Percentiles rank a stretch among this genome's conserved stretches.
Evolutionary conservation across 1,284 basidiomycete genomes (phyloP).

Genomic region (Mycena citricolor): DNA sequence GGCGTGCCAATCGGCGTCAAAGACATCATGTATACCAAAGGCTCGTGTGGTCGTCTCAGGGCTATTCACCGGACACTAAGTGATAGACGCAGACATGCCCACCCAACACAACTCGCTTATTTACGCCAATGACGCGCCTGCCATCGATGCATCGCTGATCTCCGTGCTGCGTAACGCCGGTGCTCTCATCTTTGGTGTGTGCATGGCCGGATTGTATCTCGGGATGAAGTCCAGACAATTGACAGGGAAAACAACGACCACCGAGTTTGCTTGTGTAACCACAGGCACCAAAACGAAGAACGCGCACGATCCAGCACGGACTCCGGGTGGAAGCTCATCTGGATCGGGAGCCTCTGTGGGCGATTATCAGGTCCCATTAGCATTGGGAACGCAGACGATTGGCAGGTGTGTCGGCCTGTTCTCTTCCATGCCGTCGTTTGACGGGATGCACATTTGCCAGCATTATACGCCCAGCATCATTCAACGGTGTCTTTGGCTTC

Average conservation of each 20-base stretch:
- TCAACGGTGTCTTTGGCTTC: slow-evolving; percentile 21
- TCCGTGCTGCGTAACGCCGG: slow-evolving; percentile 20
- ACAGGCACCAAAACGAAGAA: slow-evolving; percentile 22
- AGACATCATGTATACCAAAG: slow-evolving; percentile 23
- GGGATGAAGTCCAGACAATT: too few relatives aligned
- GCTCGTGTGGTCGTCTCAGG: background rate
- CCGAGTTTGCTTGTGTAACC: slow-evolving; percentile 20
- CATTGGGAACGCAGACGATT: slow-evolving; percentile 23
- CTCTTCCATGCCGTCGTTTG: background rate
- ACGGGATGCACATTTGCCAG: background rate
- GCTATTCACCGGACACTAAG: background rate
- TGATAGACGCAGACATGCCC: slow-evolving; percentile 20
- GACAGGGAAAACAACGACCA: slow-evolving; percentile 23
- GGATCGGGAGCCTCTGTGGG: slow-evolving; percentile 26
- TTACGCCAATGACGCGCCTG: slow-evolving; percentile 17
- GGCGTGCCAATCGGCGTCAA: slow-evolving; percentile 24
- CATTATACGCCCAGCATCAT: slow-evolving; percentile 24
- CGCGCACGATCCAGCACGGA: slow-evolving; percentile 17
- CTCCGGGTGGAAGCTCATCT: slow-evolving; percentile 24
- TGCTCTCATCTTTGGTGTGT: slow-evolving; percentile 22
- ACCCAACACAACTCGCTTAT: slow-evolving; percentile 24
- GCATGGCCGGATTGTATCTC: too few relatives aligned
- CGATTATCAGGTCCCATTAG: slow-evolving; percentile 23
- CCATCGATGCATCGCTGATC: slow-evolving; percentile 19
- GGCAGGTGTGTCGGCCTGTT: slow-evolving; percentile 14